A percentile compares a stretch with the other conserved stretches of the same genome.
phyloP scores from a whole-genome alignment of 495 filamentous ascomycete genomes.

The Stereocaulon alpinum region DNA sequence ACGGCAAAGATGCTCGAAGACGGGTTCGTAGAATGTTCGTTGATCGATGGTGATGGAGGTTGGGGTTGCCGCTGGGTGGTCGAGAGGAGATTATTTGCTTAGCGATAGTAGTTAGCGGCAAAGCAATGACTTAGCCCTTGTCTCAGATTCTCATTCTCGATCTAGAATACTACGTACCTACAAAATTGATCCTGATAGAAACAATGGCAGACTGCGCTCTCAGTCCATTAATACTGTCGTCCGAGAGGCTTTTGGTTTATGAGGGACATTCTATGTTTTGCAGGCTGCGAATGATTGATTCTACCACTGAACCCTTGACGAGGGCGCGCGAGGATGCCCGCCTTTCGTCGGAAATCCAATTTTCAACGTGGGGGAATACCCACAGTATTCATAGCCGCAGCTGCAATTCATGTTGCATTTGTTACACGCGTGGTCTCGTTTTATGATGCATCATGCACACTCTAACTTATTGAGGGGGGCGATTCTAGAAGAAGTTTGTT shows the following conservation, averaged over 20 bases:
- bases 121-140: too few species aligned
- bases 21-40: background rate
- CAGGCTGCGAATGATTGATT: background rate
- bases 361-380: background rate
- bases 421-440: background rate
- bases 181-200: too few species aligned
- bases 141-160: too few species aligned
- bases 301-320: too few species aligned
- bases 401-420: background rate
- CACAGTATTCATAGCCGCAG: background rate
- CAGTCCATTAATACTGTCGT: too few species aligned
- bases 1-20: background rate
- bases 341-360: conserved; percentile 1
- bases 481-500: background rate
- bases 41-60: conserved; percentile 1
- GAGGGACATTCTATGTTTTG: background rate
- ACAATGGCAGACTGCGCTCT: too few species aligned
- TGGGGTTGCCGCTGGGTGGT: background rate
- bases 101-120: too few species aligned
- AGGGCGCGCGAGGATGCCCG: background rate
- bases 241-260: too few species aligned
- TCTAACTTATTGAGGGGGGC: background rate
- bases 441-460: conserved; percentile 2
- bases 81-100: too few species aligned
- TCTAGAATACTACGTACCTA: too few species aligned